Evolutionary conservation across 2,329 filamentous ascomycete genomes (phyloP).

Genomic region (Claviceps sp.): DNA sequence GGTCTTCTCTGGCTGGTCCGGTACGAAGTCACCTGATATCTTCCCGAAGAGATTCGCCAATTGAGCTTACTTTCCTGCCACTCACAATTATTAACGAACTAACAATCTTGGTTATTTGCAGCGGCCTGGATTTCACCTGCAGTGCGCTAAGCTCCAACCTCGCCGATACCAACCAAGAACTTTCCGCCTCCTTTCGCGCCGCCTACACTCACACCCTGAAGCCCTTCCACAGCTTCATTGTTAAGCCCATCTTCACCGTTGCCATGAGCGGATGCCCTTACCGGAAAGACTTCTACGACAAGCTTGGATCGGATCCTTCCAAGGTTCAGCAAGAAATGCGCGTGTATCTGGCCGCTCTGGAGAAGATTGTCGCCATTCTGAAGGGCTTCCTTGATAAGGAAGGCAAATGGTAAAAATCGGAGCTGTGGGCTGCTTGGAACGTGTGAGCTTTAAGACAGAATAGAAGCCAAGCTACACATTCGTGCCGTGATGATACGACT

Average conservation of each 20-base stretch:
- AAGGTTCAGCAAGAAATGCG: conserved; percentile 52
- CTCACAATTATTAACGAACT: neutral
- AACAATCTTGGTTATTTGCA: conserved; percentile 22
- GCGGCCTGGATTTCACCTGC: conserved; percentile 86
- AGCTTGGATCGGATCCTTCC: conserved; percentile 56
- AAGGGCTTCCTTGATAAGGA: conserved; percentile 36
- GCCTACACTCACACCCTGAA: conserved; percentile 83
- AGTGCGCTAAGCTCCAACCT: conserved; percentile 71
- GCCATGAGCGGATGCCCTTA: conserved; percentile 92
- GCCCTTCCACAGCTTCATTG: conserved; percentile 74
- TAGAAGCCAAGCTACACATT: neutral
- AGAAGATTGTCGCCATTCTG: conserved; percentile 67
- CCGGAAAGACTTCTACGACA: conserved; percentile 82
- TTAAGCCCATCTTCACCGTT: conserved; percentile 85
- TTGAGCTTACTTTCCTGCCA: neutral
- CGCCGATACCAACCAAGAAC: conserved; percentile 54
- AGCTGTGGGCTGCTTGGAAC: neutral
- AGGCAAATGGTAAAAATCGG: conserved; percentile 1
- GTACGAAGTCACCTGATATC: conserved; percentile 31
- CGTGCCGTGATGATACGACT: neutral
- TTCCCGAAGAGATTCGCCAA: too few species aligned
- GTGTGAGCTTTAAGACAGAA: neutral
- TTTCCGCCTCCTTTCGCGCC: conserved; percentile 71
- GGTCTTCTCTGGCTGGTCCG: conserved; percentile 83
- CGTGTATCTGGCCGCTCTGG: conserved; percentile 62